Evolutionary conservation across 2,329 filamentous ascomycete genomes (phyloP).

Genomic region (Colletotrichum siamense): DNA sequence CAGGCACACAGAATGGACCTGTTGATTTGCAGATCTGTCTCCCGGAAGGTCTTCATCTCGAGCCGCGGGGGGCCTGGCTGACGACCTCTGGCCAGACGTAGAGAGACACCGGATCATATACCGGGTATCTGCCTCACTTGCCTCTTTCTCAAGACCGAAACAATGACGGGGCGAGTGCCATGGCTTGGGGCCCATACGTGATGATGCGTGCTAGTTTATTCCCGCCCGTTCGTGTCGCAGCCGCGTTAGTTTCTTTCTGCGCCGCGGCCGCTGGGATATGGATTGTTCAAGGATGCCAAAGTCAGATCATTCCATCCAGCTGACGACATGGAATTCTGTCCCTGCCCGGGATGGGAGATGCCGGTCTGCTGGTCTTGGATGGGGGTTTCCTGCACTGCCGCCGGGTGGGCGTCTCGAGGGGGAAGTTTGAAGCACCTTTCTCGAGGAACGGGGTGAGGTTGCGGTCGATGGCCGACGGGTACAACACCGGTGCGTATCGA

Average conservation of each 20-base stretch:
- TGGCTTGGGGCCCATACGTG: neutral
- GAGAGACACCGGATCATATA: neutral
- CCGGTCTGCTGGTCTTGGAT: neutral
- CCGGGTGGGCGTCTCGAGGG: neutral
- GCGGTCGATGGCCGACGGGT: neutral
- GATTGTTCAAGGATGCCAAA: neutral
- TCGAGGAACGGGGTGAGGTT: neutral
- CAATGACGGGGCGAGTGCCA: neutral
- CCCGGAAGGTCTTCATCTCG: neutral
- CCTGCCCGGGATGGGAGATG: neutral
- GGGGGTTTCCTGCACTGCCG: neutral
- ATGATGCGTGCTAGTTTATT: neutral
- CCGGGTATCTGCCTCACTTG: neutral
- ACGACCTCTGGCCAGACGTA: neutral
- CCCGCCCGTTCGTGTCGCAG: neutral
- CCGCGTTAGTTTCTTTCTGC: neutral
- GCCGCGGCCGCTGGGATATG: neutral
- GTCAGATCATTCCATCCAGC: neutral
- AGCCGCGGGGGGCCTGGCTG: neutral
- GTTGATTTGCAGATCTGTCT: neutral
- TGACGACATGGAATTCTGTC: neutral
- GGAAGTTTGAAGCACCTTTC: neutral
- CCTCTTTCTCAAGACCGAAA: neutral
- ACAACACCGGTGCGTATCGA: neutral
- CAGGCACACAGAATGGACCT: neutral